Conservation (phyloP, 2,329 filamentous ascomycete genomes). For the Arthrinium puccinioides region DNA sequence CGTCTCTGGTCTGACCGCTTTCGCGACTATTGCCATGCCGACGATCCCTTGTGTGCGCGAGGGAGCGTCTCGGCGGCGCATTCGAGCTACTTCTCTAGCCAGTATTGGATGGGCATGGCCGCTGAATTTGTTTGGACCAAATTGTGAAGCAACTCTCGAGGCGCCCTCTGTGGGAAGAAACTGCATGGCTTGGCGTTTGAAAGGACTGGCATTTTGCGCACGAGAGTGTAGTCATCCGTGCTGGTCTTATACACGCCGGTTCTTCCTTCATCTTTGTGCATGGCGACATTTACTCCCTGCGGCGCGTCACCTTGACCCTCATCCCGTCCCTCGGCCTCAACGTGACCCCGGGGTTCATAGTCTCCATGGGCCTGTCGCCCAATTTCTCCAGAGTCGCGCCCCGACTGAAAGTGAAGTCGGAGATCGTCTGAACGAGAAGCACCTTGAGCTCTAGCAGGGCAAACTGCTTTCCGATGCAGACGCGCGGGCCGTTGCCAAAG, state of each 20-base stretch:
- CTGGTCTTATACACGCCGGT: too few species aligned
- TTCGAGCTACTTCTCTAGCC: neutral
- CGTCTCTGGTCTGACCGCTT: neutral
- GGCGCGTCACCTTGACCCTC: too few species aligned
- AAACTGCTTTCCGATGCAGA: constrained; percentile 17
- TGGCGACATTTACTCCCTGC: too few species aligned
- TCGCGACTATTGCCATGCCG: constrained; percentile 1
- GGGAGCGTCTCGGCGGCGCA: neutral
- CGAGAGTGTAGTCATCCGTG: too few species aligned
- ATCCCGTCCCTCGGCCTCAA: too few species aligned
- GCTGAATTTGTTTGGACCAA: neutral
- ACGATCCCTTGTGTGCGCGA: neutral
- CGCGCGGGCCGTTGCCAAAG: constrained; percentile 17
- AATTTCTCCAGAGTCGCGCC: too few species aligned
- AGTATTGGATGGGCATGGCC: neutral
- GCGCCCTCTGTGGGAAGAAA: neutral
- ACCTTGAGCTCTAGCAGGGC: constrained; percentile 19
- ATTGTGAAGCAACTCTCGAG: too few species aligned
- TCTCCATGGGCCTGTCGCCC: too few species aligned
- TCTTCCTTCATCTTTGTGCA: too few species aligned
- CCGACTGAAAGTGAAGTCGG: too few species aligned
- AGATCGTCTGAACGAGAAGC: constrained; percentile 13
- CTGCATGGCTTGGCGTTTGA: neutral
- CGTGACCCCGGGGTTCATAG: too few species aligned
- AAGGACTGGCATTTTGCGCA: too few species aligned